Percentiles rank a stretch among this genome's conserved stretches.
Evolutionary conservation across 2,329 filamentous ascomycete species (phyloP).

Genomic region (Parastagonospora nodorum): DNA sequence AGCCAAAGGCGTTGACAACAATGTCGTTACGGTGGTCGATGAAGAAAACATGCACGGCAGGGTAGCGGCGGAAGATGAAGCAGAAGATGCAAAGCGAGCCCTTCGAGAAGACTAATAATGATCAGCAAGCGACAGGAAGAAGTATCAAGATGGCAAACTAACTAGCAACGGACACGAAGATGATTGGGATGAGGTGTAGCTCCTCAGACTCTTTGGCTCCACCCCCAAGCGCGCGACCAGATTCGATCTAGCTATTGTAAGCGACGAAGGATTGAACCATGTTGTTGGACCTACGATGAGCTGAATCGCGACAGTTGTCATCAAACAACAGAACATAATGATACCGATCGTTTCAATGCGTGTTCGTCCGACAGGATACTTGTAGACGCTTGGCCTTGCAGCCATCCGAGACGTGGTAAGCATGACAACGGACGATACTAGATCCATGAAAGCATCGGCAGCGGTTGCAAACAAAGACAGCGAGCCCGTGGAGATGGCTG

Average conservation of each 20-base stretch:
- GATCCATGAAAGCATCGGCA: constrained; percentile 69
- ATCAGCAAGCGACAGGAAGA: constrained; percentile 5
- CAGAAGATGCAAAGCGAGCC: constrained; percentile 60
- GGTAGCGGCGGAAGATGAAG: constrained; percentile 58
- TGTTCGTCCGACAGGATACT: constrained; percentile 66
- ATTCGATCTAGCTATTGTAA: constrained; percentile 52
- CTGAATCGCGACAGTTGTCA: constrained; percentile 69
- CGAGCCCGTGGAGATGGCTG: constrained; percentile 63
- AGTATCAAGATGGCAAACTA: constrained; percentile 29
- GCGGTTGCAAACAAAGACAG: constrained; percentile 69
- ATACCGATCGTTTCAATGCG: constrained; percentile 69
- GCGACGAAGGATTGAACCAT: neutral
- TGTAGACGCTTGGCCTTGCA: constrained; percentile 64
- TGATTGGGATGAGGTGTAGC: constrained; percentile 60
- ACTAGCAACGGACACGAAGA: constrained; percentile 61
- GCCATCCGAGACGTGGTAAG: constrained; percentile 64
- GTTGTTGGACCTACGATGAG: constrained; percentile 55
- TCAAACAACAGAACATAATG: constrained; percentile 68
- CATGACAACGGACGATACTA: constrained; percentile 68
- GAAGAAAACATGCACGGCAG: constrained; percentile 62
- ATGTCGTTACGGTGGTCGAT: constrained; percentile 64
- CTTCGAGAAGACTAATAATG: constrained; percentile 56
- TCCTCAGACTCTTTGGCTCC: constrained; percentile 51
- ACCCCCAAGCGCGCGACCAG: constrained; percentile 56
- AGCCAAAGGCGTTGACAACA: constrained; percentile 60